Evolutionary conservation across 805 yeast species (phyloP), one percentile per base, ranked within the genome.

Genomic region (Priceomyces haplophilus): DNA sequence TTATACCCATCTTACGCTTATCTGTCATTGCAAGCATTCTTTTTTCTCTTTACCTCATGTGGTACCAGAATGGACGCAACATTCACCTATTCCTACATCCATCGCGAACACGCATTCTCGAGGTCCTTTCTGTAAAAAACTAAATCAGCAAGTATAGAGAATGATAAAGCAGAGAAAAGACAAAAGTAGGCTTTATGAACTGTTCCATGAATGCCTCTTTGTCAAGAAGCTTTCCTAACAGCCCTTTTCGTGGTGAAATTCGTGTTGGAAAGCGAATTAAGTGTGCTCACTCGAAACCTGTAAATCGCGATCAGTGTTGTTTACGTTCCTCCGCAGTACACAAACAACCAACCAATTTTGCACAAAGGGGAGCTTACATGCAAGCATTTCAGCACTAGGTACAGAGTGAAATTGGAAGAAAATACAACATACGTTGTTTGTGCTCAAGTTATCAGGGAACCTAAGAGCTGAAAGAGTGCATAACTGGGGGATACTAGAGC

Each of bases 241-340:
- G 15, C n/a, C 15, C n/a, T 5, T 12, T 12, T n/a, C 31, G 7
- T 27, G 5, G 15, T 4, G n/a, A 11, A 27, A 19, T 19, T 34
- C 37, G 15, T 34, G 37, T 34, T 34, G 25, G 23, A 13, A 25
- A 8, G 24, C 12, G 37, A 19, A 18, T 16, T 20, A 16, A 8
- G 21, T 12, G 23, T 19, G 37, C 31, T 27, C n/a, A 34, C 20
- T 19, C 15, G 37, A 19, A 36, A 36, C 24, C 39, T 36, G 18
- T 16, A 36, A 36, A 24, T 25, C 39, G 39, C 39, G 39, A 25
- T 36, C 24, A 34, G 37, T 24, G 18, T 36, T 36, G 39, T 36
- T 36, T 36, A 36, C 39, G 39, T 36, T 25, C 39, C 31, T 11
- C 3, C 39, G 39, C 29, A 17, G 31, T 25, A 36, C 39, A 36